Base-by-base conservation (phyloP, 2,329 filamentous ascomycete species). In the Penicillium paneum region DNA sequence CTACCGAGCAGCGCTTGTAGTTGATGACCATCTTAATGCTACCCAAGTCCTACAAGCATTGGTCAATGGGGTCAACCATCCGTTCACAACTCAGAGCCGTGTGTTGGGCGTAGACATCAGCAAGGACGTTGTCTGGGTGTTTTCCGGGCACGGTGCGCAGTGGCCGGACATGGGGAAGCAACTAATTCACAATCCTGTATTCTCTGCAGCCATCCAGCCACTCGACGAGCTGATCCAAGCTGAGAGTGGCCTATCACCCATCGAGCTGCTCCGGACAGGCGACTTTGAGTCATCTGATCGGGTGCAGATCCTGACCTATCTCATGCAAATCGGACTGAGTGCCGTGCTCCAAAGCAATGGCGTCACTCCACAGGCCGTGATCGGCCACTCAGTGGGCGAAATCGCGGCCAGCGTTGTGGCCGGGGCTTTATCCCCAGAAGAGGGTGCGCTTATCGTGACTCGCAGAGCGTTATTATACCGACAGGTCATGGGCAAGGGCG, bases 321-420 rank as follows among this genome's bases (percentile, higher is more conserved):
- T 70, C 5, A 66, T 77, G 31, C 74, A 78, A 46, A 60, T 63
- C 8, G 61, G 61, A 3, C 32, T 62, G 68, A 50, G 71, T 17
- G 64, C 65, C 0, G 45, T 74, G 1, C 67, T 78, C 0, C 53
- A 59, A 28, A 58, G 59, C 6, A 65, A 67, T 28, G 72, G 72
- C 0, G 31, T 72, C 0, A 29, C 49, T 3, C 74, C 75, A 1
- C 49, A 66, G 8, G 74, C 74, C 0, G 63, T 77, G 6, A 70
- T 77, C 36, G 75, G 75, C 1, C 75, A 77, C 49, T 77, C 75
- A 0, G 68, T 76, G 3, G 75, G 75, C 2, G 75, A 78, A 54
- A 73, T 76, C 11, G 74, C 75, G 2, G 74, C 74, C 2, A 59
- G 70, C 2, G 72, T 76, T 15, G 67, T 67, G 24, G 55, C 59